Percentiles rank a stretch among this genome's conserved stretches.
phyloP scores from a whole-genome alignment of 768 basidiomycete species.

The Calvatia gigantea region DNA sequence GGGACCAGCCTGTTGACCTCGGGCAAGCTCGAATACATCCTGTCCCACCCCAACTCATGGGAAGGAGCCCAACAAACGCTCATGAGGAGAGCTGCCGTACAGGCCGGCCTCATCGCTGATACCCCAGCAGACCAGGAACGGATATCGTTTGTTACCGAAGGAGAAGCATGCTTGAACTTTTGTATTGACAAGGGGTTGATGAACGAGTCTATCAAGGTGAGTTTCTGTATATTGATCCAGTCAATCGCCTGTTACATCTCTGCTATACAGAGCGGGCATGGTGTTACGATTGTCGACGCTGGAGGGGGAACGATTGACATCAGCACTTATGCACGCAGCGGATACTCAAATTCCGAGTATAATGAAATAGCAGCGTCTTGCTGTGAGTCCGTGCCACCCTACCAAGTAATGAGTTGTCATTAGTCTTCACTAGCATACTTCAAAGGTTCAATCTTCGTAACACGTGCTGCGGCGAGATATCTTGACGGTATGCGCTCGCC shows the following conservation, averaged over 20 bases:
- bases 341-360: constrained; percentile 14
- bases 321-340: constrained; percentile 41
- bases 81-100: constrained; percentile 47
- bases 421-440: constrained; percentile 30
- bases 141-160: constrained; percentile 52
- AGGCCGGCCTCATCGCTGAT: constrained; percentile 44
- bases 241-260: not conserved
- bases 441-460: constrained; percentile 43
- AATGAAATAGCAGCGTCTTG: constrained; percentile 42
- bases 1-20: constrained; percentile 42
- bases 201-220: constrained; percentile 29
- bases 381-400: constrained; percentile 22
- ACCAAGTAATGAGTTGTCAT: not conserved
- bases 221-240: not conserved
- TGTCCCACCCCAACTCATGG: constrained; percentile 63
- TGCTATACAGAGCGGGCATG: constrained; percentile 32
- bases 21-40: constrained; percentile 39
- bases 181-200: constrained; percentile 45
- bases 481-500: constrained; percentile 28
- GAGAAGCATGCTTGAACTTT: constrained; percentile 55
- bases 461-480: constrained; percentile 29
- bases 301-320: constrained; percentile 60
- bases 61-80: constrained; percentile 50
- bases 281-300: constrained; percentile 51
- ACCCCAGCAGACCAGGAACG: constrained; percentile 32